A percentile compares a stretch with the other conserved stretches of the same genome.
Conservation (phyloP, 805 yeast genomes). For the Metschnikowia cubensis region DNA sequence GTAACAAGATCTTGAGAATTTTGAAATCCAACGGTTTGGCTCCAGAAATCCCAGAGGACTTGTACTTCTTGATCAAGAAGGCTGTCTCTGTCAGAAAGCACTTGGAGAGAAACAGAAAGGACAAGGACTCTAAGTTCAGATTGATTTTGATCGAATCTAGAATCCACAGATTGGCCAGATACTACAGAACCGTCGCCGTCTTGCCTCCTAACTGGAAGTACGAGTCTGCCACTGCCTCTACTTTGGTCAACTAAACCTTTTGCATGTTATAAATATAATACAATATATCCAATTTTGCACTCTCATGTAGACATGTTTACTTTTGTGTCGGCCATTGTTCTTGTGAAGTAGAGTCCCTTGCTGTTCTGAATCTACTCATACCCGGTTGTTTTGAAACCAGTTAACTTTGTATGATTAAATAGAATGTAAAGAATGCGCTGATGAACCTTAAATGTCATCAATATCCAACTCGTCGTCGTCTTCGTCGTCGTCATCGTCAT, state of each 20-base stretch:
- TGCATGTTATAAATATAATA: slow-evolving; percentile 8
- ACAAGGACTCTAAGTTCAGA: slow-evolving; percentile 99
- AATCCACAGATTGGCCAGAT: slow-evolving; percentile 99
- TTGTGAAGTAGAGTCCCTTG: too few species aligned
- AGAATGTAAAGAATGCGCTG: slow-evolving; percentile 1
- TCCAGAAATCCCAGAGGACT: slow-evolving; percentile 99
- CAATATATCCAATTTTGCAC: slow-evolving; percentile 5
- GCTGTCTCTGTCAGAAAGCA: slow-evolving; percentile 99
- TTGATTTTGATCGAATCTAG: slow-evolving; percentile 99
- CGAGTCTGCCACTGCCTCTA: slow-evolving; percentile 99
- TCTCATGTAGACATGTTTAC: neutral
- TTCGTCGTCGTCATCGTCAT: slow-evolving; percentile 76
- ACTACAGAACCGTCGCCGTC: slow-evolving; percentile 99
- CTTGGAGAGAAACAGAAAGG: slow-evolving; percentile 99
- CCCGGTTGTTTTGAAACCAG: neutral
- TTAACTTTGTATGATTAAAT: slow-evolving; percentile 1
- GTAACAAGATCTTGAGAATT: slow-evolving; percentile 99
- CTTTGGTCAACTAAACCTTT: slow-evolving; percentile 87
- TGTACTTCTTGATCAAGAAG: slow-evolving; percentile 98
- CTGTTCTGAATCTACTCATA: neutral
- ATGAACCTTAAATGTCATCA: slow-evolving; percentile 70
- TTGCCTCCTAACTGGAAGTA: slow-evolving; percentile 99
- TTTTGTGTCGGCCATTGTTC: neutral
- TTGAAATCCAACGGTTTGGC: slow-evolving; percentile 99
- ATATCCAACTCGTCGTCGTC: slow-evolving; percentile 79